Percentiles rank a stretch among this genome's conserved stretches.
Evolutionary conservation across 192 early-diverging fungal species (phyloP).

Genomic region (Piromyces finnis): DNA sequence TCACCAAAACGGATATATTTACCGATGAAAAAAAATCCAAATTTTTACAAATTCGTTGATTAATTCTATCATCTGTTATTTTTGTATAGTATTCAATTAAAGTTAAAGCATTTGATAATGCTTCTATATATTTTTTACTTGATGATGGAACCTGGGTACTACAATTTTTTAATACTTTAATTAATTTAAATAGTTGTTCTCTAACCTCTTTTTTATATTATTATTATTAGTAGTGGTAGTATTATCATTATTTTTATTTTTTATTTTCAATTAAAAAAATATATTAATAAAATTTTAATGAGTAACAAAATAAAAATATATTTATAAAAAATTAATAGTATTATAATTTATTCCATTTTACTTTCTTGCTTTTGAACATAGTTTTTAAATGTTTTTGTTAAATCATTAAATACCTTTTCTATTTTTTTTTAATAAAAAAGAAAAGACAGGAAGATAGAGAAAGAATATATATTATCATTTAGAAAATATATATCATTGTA

Average conservation of each 20-base stretch:
- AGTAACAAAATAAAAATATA: too few species aligned
- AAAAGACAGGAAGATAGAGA: too few species aligned
- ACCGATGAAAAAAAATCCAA: background rate
- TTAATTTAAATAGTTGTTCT: background rate
- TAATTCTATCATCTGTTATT: background rate
- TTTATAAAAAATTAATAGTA: too few species aligned
- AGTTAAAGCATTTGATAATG: background rate
- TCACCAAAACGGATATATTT: background rate
- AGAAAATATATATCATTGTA: too few species aligned
- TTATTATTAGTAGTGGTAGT: too few species aligned
- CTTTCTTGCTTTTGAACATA: background rate
- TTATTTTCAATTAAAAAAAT: too few species aligned
- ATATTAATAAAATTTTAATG: too few species aligned
- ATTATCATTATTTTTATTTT: too few species aligned
- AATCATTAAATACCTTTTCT: background rate
- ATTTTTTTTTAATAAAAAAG: too few species aligned
- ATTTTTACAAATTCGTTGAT: background rate
- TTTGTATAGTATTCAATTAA: background rate
- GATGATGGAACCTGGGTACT: background rate
- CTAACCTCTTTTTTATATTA: background rate
- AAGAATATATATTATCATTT: too few species aligned
- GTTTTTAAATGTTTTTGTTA: background rate
- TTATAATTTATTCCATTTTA: background rate
- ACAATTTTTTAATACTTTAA: background rate
- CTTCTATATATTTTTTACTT: background rate